Percentiles rank a stretch among this genome's conserved stretches.
These are phyloP conservation scores for Aspergillus cavernicola DNA, from an alignment of 495 filamentous ascomycete species.

Conservation along the genomic window DNA sequence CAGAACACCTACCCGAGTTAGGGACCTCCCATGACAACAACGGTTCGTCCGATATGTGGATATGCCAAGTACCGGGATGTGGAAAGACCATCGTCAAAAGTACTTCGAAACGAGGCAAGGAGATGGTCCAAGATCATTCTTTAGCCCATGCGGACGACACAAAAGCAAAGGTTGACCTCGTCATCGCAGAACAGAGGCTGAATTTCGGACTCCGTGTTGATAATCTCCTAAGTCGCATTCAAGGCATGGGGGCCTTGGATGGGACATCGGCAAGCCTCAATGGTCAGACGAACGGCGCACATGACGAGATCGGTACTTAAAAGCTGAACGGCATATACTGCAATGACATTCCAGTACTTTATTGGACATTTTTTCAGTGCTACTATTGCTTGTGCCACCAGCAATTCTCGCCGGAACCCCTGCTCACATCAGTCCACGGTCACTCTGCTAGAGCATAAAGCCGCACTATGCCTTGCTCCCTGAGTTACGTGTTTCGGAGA, in stretches of 20 bases:
- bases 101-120: slow-evolving; percentile 52
- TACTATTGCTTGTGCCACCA: not conserved
- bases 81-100: slow-evolving; percentile 57
- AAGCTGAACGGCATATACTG: not conserved
- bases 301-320: slow-evolving; percentile 11
- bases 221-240: slow-evolving; percentile 35
- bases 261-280: slow-evolving; percentile 3
- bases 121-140: slow-evolving; percentile 61
- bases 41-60: slow-evolving; percentile 63
- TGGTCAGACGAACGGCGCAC: slow-evolving; percentile 7
- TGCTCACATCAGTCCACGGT: too few relatives aligned
- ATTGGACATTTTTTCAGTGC: not conserved
- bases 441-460: too few relatives aligned
- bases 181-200: slow-evolving; percentile 46
- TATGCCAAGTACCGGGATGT: slow-evolving; percentile 67
- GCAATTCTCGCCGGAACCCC: too few relatives aligned
- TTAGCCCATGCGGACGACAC: slow-evolving; percentile 60
- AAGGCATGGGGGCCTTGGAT: slow-evolving; percentile 24
- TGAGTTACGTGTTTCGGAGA: too few relatives aligned
- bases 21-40: slow-evolving; percentile 29
- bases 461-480: too few relatives aligned
- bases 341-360: not conserved
- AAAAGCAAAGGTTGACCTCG: slow-evolving; percentile 55
- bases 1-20: slow-evolving; percentile 33
- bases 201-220: slow-evolving; percentile 37